phyloP scores from a whole-genome alignment of 352 stramenopile species.

The Pythium chondricola region DNA sequence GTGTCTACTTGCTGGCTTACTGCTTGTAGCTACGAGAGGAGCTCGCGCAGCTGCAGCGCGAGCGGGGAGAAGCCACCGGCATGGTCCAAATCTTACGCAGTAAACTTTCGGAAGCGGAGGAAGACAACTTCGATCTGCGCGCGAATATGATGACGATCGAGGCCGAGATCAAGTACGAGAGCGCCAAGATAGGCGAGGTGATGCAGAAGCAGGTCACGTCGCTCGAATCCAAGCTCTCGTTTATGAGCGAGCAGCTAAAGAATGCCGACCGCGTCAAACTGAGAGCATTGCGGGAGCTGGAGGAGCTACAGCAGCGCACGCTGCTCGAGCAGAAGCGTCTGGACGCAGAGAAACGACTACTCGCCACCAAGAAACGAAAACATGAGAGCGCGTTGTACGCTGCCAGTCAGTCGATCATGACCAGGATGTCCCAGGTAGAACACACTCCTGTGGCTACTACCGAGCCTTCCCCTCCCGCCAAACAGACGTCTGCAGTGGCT shows the following conservation, averaged over 20 bases:
- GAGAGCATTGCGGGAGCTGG: constrained; percentile 34
- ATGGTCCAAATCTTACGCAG: constrained; percentile 46
- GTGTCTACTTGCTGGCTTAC: neutral
- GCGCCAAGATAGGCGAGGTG: constrained; percentile 30
- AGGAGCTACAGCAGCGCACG: constrained; percentile 54
- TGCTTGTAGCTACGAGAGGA: constrained; percentile 25
- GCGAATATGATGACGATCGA: constrained; percentile 43
- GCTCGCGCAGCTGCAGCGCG: constrained; percentile 34
- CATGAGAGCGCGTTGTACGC: constrained; percentile 40
- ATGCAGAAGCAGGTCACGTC: constrained; percentile 39
- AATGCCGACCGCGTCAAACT: constrained; percentile 57
- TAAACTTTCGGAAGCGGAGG: constrained; percentile 39
- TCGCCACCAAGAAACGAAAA: constrained; percentile 60
- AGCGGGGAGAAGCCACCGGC: constrained; percentile 44
- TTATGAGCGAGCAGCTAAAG: constrained; percentile 42
- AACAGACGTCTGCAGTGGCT: no score
- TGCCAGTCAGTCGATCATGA: constrained; percentile 41
- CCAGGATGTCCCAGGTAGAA: constrained; percentile 24
- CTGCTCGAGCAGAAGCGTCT: constrained; percentile 54
- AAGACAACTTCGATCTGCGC: constrained; percentile 65
- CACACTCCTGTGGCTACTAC: neutral
- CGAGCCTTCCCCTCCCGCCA: neutral
- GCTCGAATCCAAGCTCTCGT: constrained; percentile 52
- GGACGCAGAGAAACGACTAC: constrained; percentile 57
- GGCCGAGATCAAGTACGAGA: constrained; percentile 37